Evolutionary conservation across 768 basidiomycete species (phyloP).

Genomic region (Pluteus cervinus): DNA sequence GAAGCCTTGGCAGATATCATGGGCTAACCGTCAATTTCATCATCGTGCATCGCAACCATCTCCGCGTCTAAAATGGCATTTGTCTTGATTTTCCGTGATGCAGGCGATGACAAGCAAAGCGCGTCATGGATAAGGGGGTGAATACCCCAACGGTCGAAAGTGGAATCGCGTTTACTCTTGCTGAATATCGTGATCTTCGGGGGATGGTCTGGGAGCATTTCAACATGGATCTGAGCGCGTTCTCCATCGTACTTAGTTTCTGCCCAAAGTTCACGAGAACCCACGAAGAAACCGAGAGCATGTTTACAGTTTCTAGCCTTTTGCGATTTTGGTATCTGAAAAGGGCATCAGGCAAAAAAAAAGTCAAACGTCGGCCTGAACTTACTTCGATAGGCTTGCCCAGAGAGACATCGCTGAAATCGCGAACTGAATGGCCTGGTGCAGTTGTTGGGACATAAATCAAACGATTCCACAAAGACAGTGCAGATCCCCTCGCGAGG

Average conservation of each 20-base stretch:
- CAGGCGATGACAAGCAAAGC: conserved; percentile 22
- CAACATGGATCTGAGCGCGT: conserved; percentile 87
- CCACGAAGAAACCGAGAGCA: conserved; percentile 40
- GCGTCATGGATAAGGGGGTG: conserved; percentile 55
- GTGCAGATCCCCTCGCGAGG: conserved; percentile 55
- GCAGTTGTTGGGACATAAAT: conserved; percentile 17
- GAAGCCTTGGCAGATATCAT: background rate
- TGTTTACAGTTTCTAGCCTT: conserved; percentile 63
- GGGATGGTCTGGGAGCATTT: conserved; percentile 29
- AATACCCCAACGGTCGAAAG: conserved; percentile 63
- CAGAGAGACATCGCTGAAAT: too few species aligned
- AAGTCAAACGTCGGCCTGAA: background rate
- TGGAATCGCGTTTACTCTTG: conserved; percentile 84
- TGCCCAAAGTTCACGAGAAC: conserved; percentile 56
- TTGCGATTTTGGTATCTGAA: conserved; percentile 76
- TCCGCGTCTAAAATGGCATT: conserved; percentile 73
- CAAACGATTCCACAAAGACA: conserved; percentile 30
- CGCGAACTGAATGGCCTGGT: conserved; percentile 44
- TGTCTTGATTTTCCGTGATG: conserved; percentile 19
- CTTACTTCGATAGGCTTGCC: conserved; percentile 63
- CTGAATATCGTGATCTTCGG: conserved; percentile 73
- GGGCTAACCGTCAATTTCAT: conserved; percentile 63
- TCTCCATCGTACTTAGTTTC: conserved; percentile 97
- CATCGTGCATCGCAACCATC: conserved; percentile 78
- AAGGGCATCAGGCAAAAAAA: conserved; percentile 1